A percentile compares a stretch with the other conserved stretches of the same genome.
These are phyloP conservation scores for Cytospora paraplurivora DNA, from an alignment of 2,329 filamentous ascomycete genomes.

Conservation along the genomic window DNA sequence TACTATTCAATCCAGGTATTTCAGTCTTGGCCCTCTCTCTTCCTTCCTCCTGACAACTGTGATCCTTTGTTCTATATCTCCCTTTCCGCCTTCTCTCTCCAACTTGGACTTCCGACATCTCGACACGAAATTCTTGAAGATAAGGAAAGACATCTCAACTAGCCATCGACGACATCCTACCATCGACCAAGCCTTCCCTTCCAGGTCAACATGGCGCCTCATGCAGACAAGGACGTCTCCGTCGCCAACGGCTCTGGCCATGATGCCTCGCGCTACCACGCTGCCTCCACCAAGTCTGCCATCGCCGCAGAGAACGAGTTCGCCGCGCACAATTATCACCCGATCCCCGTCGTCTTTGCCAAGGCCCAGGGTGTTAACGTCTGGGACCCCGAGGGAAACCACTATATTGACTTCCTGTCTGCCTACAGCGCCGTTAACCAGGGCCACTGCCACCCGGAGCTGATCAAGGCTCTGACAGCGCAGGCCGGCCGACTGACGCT, in stretches of 20 bases:
- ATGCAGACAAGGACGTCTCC: conserved; percentile 50
- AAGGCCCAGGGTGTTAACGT: conserved; percentile 83
- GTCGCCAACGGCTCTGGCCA: conserved; percentile 39
- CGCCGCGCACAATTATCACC: conserved; percentile 98
- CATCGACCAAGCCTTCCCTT: conserved; percentile 28
- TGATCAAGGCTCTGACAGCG: conserved; percentile 85
- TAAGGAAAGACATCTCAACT: not conserved
- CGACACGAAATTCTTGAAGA: not conserved
- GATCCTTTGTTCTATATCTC: conserved; percentile 1
- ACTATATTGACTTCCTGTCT: conserved; percentile 97
- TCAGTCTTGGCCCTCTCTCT: conserved; percentile 16
- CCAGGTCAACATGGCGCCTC: conserved; percentile 56
- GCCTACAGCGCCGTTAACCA: conserved; percentile 98
- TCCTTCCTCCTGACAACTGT: not conserved
- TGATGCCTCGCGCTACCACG: conserved; percentile 61
- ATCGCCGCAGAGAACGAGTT: conserved; percentile 80
- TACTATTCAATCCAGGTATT: conserved; percentile 6
- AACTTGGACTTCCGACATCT: not conserved
- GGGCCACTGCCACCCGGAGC: conserved; percentile 95
- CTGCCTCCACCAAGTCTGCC: conserved; percentile 75
- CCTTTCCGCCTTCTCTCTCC: not conserved
- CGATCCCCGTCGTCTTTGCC: conserved; percentile 90
- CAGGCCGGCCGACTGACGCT: conserved; percentile 89
- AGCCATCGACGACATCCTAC: not conserved
- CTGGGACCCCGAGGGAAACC: conserved; percentile 94